These are phyloP conservation scores for Pyrus betulifolia DNA, from an alignment of 306 rosid genomes.

Conservation along the genomic window DNA sequence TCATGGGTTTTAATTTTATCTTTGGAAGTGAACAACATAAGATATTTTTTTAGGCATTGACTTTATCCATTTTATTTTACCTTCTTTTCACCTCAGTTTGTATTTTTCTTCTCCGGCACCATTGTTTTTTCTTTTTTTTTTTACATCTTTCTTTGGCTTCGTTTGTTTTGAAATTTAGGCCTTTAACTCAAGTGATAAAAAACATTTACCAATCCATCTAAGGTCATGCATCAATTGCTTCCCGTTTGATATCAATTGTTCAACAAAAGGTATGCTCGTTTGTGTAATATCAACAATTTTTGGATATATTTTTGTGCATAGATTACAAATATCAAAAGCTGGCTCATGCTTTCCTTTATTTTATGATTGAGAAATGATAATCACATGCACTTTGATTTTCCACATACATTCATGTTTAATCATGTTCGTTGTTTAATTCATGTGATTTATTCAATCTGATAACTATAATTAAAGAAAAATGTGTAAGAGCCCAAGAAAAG, in stretches of 20 bases:
- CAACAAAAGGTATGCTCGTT: neutral
- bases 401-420: no score
- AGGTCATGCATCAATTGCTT: neutral
- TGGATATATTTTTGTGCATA: neutral
- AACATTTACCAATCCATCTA: no score
- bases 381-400: no score
- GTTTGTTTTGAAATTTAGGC: no score
- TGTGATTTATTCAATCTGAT: accelerated
- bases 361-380: neutral
- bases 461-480: no score
- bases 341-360: neutral
- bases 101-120: neutral
- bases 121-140: no score
- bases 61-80: neutral
- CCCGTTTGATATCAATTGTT: neutral
- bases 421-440: no score
- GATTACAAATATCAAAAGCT: neutral
- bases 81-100: neutral
- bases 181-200: neutral
- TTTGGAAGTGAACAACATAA: neutral
- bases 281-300: neutral
- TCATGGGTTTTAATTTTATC: neutral
- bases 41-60: neutral
- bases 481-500: no score
- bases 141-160: neutral